Evolutionary conservation across 306 rosid genomes (phyloP).

Genomic region (Astragalus glycyphyllos): DNA sequence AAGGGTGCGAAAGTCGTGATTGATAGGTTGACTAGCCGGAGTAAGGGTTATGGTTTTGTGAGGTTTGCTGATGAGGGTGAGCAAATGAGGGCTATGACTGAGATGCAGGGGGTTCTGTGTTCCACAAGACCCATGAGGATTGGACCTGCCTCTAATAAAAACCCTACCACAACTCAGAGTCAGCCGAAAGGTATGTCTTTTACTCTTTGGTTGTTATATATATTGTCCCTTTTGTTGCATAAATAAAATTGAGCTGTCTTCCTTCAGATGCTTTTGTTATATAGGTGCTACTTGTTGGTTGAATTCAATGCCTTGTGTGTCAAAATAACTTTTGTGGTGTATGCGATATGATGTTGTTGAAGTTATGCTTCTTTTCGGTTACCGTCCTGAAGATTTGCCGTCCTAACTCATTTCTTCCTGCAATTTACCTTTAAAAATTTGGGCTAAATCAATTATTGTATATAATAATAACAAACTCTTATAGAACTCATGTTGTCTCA

Average conservation of each 20-base stretch:
- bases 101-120: conserved; percentile 92
- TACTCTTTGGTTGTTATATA: neutral
- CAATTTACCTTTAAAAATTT: conserved; percentile 63
- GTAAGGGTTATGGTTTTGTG: conserved; percentile 95
- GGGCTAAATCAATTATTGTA: conserved; percentile 61
- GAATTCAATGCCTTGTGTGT: neutral
- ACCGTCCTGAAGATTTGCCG: conserved; percentile 59
- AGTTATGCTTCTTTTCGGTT: conserved; percentile 54
- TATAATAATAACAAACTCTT: conserved; percentile 58
- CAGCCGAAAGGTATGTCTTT: conserved; percentile 75
- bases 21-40: conserved; percentile 85
- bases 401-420: conserved; percentile 64
- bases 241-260: neutral
- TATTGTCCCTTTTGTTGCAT: neutral
- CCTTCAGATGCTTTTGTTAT: neutral
- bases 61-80: conserved; percentile 88
- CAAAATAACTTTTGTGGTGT: conserved; percentile 31
- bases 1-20: conserved; percentile 97
- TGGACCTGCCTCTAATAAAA: conserved; percentile 94
- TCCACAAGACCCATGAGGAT: conserved; percentile 94
- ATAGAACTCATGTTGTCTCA: conserved; percentile 89
- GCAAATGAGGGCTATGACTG: conserved; percentile 83
- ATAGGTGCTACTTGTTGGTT: conserved; percentile 32
- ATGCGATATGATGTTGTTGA: conserved; percentile 33
- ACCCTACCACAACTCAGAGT: conserved; percentile 49